Evolutionary conservation across 371 early-diverging fungal genomes (phyloP), one percentile per base, ranked within the genome.

Genomic region (Circinella umbellata): DNA sequence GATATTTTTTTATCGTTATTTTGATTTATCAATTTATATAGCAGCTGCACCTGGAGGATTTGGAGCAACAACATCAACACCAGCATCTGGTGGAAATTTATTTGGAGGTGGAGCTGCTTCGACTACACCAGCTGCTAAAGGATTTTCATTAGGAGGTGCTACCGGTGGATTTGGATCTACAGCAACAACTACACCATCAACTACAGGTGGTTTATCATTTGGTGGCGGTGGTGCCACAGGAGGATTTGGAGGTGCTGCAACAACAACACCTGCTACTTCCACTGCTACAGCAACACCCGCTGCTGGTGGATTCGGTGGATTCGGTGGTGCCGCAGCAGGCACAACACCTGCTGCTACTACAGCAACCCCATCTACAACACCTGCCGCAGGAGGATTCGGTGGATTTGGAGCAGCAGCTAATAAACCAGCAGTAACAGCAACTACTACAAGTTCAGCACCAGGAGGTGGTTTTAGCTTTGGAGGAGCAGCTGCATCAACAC

Each of bases 311-410:
- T 63, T 63, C 49, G 72, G 72, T 11, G 67, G 66, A 15, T 66
- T 71, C 47, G 54, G 67, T 17, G 51, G 51, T 13, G 51, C 51
- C 15, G 15, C 51, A 13, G 51, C 51, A 51, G 51, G 11, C 9
- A 15, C 47, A 47, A 15, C 51, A 51, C 51, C 51, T 35, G 46
- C 14, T 8, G 27, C 67, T 9, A 15, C 70, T 4, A 15, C 68
- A 6, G 15, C 61, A 61, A 37, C 38, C 35, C 3, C 61, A 14
- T 3, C 61, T 38, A 15, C 61, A 38, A 47, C 71, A 0, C 62
- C 70, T 5, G 62, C 71, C 35, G 61, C 71, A 18, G 72, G 72
- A 39, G 72, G 72, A 49, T 63, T 63, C 49, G 72, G 72, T 11
- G 67, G 66, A 15, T 66, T 71, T 57, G 67, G 63, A 36, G 39